phyloP scores from a whole-genome alignment of 2,329 filamentous ascomycete genomes.

The Claviceps quebecensis region DNA sequence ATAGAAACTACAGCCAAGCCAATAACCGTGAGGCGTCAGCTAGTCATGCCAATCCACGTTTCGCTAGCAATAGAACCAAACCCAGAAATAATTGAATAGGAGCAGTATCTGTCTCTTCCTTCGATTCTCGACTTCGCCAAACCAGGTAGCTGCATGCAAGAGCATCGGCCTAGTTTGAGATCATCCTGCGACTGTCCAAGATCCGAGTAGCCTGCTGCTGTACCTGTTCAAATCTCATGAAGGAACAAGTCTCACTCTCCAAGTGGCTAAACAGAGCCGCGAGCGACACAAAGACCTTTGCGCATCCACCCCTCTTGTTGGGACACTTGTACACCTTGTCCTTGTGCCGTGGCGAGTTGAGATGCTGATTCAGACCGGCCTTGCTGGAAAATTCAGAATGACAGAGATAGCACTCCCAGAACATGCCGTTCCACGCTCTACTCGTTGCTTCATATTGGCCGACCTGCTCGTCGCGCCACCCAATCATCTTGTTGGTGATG shows the following conservation, averaged over 20 bases:
- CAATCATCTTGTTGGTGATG: slow-evolving; percentile 37
- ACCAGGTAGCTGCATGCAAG: no score
- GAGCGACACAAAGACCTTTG: slow-evolving; percentile 23
- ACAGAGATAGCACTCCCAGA: slow-evolving; percentile 26
- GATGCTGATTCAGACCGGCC: slow-evolving; percentile 30
- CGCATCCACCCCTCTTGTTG: slow-evolving; percentile 14
- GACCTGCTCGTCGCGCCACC: slow-evolving; percentile 21
- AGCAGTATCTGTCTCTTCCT: no score
- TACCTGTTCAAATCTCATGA: slow-evolving; percentile 22
- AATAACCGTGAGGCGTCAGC: no score
- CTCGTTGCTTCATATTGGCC: slow-evolving; percentile 21
- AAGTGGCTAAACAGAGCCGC: slow-evolving; percentile 27
- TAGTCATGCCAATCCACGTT: no score
- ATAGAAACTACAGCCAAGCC: no score
- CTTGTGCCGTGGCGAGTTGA: slow-evolving; percentile 32
- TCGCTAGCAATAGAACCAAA: no score
- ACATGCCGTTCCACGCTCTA: slow-evolving; percentile 27
- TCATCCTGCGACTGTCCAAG: not conserved
- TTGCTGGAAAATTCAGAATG: slow-evolving; percentile 23
- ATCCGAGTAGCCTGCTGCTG: slow-evolving; percentile 11
- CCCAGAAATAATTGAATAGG: no score
- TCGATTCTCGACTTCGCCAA: no score
- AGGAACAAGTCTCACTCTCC: slow-evolving; percentile 29
- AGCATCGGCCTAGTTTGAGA: not conserved
- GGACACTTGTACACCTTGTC: slow-evolving; percentile 27